Evolutionary conservation across 805 yeast genomes (phyloP), one percentile per base, ranked within the genome.

Genomic region (Candida nonsorbophila): DNA sequence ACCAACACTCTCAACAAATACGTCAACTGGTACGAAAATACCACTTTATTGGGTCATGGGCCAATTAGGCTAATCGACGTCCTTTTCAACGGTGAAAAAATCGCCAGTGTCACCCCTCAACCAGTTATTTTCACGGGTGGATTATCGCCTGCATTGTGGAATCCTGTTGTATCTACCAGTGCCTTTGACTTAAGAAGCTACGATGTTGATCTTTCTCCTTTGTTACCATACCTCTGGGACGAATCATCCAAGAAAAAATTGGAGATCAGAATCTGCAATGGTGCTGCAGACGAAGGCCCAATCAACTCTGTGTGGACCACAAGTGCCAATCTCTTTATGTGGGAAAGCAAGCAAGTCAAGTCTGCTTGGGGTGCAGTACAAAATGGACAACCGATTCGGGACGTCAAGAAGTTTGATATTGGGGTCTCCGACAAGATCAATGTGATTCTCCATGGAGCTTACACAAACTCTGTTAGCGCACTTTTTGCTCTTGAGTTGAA

Each of bases 111-210:
- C 16, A 61, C 77, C 15, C 94, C 95, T 2, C 75, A 72, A 40
- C 88, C 90, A 1, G 73, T 78, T 6, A 69, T 86, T 10, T 86
- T 68, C 56, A 77, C 94, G 1, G 95, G 95, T 5, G 95, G 94
- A 2, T 57, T 78, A 19, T 72, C 87, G 2, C 94, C 95, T 1
- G 67, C 79, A 4, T 57, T 85, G 26, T 86, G 95, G 95, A 67
- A 71, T 28, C 85, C 94, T 3, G 74, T 83, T 37, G 94, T 85
- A 5, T 78, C 84, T 3, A 67, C 72, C 12, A 70, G 76, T 34
- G 79, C 94, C 1, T 84, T 77, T 55, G 94, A 86, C 49, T 59
- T 85, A 17, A 77, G 75, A 11, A 69, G 80, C n/a, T 62, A 80
- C 40, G 79, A 77, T 33, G 49, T 86, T 25, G 94, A 86, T 39